Conservation (phyloP, 2,329 filamentous ascomycete species). For the Paraconiothyrium sp. region DNA sequence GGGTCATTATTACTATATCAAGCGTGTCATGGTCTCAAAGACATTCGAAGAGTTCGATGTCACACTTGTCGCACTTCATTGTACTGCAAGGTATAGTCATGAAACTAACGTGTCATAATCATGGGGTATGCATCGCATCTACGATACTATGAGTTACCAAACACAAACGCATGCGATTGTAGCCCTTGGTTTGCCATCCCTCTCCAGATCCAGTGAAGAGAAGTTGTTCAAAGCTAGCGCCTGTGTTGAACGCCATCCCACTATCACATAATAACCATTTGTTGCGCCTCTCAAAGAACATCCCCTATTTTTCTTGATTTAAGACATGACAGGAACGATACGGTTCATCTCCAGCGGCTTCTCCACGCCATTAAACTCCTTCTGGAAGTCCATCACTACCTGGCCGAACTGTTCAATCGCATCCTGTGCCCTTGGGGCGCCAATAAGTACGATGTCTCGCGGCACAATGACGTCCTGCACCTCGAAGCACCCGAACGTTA, state of each 20-base stretch:
- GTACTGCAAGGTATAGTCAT: too few relatives aligned
- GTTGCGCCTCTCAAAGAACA: background rate
- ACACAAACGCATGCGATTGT: background rate
- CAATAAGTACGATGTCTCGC: conserved; percentile 67
- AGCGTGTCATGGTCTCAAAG: background rate
- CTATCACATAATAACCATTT: background rate
- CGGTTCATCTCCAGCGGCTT: conserved; percentile 24
- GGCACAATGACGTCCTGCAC: conserved; percentile 66
- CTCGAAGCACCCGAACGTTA: conserved; percentile 71
- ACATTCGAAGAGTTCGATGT: background rate
- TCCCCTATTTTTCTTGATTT: background rate
- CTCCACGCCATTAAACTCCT: conserved; percentile 27
- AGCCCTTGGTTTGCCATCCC: background rate
- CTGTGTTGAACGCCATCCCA: background rate
- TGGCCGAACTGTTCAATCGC: conserved; percentile 63
- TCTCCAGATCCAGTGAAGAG: background rate
- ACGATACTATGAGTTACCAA: background rate
- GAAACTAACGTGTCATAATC: background rate
- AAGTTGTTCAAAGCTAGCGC: background rate
- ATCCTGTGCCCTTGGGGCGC: conserved; percentile 66
- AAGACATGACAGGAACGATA: conserved; percentile 34
- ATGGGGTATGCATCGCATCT: background rate
- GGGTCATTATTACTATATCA: too few relatives aligned
- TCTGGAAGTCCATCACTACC: conserved; percentile 44
- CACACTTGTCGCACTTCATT: too few relatives aligned